Base-by-base conservation (phyloP, 495 filamentous ascomycete genomes). In the Hypoxylon perforatum region DNA sequence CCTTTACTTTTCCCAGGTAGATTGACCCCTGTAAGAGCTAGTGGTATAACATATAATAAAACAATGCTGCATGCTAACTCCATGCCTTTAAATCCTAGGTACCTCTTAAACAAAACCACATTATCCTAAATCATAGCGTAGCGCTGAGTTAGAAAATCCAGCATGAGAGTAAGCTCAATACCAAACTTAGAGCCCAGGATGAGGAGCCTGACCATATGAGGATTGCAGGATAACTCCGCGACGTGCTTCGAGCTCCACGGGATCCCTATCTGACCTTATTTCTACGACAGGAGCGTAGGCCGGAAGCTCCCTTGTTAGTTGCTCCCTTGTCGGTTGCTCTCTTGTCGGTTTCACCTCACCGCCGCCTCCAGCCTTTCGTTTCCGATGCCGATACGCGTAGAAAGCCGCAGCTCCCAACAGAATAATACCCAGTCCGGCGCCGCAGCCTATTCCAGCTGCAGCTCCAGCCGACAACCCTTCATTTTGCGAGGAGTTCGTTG, bases 391-490 rank as follows among this genome's bases (percentile, higher is more conserved):
- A 28, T 44, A 35, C 8, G 52, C 4, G 23, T 11, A 51, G 45
- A 61, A 61, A 9, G 57, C 57, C 22, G 33, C 18, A 11, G 12
- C 19, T 28, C 36, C 47, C 8, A 52, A 10, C 9, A 61, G 9
- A 23, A 61, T 61, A 4, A 45, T 38, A 11, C 57, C 47, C 15
- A 61, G 17, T 15, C 35, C 57, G 42, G 45, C 57, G 10, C 57
- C 47, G 15, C 36, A 51, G 2, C 47, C 57, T 51, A 61, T 61
- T 12, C 35, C 57, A 23, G 47, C 57, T 14, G 18, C 7, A 5
- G 23, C 57, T 4, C 57, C 57, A 23, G 23, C 7, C 2, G 57
- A 61, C 18, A 61, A 23, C 15, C 57, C 47, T 23, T 50, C 36
- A 17, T 10, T 18, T 30, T 25, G 14, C 9, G 36, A 18, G 15